Evolutionary conservation across 306 rosid species (phyloP).

Genomic region (Fragaria ananassa): DNA sequence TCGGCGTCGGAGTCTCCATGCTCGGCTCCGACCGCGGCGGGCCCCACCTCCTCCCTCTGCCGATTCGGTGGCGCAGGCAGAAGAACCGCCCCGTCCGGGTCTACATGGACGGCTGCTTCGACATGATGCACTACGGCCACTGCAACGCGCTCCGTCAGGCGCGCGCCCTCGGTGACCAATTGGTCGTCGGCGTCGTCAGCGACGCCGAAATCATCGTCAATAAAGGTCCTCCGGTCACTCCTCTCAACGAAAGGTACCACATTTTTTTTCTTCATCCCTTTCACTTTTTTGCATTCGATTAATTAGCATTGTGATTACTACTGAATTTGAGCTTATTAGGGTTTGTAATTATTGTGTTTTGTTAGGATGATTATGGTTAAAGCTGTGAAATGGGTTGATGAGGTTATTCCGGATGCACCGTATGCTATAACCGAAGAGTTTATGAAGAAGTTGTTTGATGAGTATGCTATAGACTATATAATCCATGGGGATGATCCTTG

Average conservation of each 20-base stretch:
- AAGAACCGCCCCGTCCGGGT: slow-evolving; percentile 59
- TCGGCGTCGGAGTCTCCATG: slow-evolving; percentile 44
- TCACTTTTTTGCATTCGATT: background rate
- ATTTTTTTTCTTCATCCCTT: background rate
- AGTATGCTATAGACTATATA: slow-evolving; percentile 50
- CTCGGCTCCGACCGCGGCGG: slow-evolving; percentile 25
- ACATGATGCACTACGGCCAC: slow-evolving; percentile 72
- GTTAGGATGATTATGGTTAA: slow-evolving; percentile 56
- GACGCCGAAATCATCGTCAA: slow-evolving; percentile 54
- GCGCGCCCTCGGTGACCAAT: slow-evolving; percentile 56
- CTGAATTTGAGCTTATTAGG: background rate
- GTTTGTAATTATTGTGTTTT: background rate
- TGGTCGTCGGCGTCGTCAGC: slow-evolving; percentile 61
- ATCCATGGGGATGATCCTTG: slow-evolving; percentile 65
- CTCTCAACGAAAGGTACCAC: slow-evolving; percentile 51
- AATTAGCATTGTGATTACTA: background rate
- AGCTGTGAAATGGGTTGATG: slow-evolving; percentile 64
- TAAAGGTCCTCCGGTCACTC: slow-evolving; percentile 60
- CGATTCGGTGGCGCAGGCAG: slow-evolving; percentile 35
- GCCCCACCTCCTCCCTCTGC: slow-evolving; percentile 29
- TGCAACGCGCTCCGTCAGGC: slow-evolving; percentile 72
- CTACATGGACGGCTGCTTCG: slow-evolving; percentile 65
- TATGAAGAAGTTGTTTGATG: slow-evolving; percentile 59
- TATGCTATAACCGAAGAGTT: slow-evolving; percentile 62
- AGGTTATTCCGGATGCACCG: slow-evolving; percentile 59